Evolutionary conservation across 2,329 filamentous ascomycete species (phyloP).

Genomic region (Shiraia sp.): DNA sequence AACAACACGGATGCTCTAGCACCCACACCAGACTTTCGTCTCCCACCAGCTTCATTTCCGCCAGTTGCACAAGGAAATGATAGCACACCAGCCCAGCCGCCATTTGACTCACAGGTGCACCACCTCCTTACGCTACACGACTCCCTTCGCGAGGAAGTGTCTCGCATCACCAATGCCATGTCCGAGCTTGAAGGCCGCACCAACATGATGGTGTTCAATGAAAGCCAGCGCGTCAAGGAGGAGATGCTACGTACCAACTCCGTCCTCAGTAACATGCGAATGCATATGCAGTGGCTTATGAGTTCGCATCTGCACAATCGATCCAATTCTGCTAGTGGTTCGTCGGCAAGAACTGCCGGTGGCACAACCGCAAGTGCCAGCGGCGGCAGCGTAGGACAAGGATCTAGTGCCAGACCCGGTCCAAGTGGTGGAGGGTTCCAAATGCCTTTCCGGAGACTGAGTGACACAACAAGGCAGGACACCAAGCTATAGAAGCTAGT

Average conservation of each 20-base stretch:
- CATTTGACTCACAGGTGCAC: conserved; percentile 55
- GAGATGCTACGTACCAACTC: conserved; percentile 65
- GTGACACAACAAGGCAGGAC: conserved; percentile 42
- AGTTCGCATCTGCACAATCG: conserved; percentile 57
- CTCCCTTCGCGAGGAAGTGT: conserved; percentile 62
- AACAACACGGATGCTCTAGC: conserved; percentile 38
- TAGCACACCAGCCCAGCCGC: conserved; percentile 32
- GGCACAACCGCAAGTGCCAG: conserved; percentile 24
- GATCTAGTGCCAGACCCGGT: conserved; percentile 22
- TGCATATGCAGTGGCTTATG: conserved; percentile 67
- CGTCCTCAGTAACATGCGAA: conserved; percentile 60
- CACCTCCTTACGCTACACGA: conserved; percentile 66
- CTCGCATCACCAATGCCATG: conserved; percentile 58
- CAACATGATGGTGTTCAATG: conserved; percentile 66
- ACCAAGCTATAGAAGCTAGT: conserved; percentile 34
- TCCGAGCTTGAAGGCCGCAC: conserved; percentile 64
- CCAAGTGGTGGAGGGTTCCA: conserved; percentile 27
- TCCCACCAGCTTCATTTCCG: conserved; percentile 41
- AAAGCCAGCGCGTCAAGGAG: conserved; percentile 63
- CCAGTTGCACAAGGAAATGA: conserved; percentile 30
- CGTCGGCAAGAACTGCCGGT: conserved; percentile 28
- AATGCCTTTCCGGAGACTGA: conserved; percentile 35
- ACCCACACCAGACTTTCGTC: conserved; percentile 41
- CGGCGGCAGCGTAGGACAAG: conserved; percentile 31
- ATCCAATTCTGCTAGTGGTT: conserved; percentile 28